Evolutionary conservation across 306 rosid species (phyloP).

Genomic region (Malus asiatica): DNA sequence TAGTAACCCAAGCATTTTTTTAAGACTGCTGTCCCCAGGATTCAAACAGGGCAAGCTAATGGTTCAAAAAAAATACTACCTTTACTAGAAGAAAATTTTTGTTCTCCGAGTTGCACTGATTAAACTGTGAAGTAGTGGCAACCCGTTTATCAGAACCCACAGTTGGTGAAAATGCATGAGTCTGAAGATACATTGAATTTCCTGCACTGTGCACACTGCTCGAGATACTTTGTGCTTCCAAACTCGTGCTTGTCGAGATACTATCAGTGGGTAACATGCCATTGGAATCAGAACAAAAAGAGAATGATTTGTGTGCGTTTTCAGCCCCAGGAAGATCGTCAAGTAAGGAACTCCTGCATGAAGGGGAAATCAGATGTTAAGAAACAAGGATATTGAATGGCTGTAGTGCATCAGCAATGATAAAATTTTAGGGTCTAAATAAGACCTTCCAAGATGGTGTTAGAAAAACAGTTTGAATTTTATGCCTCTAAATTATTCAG

Average conservation of each 20-base stretch:
- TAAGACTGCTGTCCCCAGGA: not conserved
- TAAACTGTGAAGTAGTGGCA: slow-evolving; percentile 17
- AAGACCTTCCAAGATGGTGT: slow-evolving; percentile 24
- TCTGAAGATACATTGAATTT: slow-evolving; percentile 23
- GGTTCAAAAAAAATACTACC: slow-evolving; percentile 29
- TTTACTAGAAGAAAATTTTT: slow-evolving; percentile 22
- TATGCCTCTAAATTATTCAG: slow-evolving; percentile 20
- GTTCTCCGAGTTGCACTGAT: slow-evolving; percentile 25
- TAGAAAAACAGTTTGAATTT: slow-evolving; percentile 5
- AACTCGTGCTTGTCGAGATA: slow-evolving; percentile 2
- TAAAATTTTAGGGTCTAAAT: slow-evolving; percentile 1
- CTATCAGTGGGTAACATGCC: slow-evolving; percentile 26
- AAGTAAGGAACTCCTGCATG: slow-evolving; percentile 60
- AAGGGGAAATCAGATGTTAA: slow-evolving; percentile 14
- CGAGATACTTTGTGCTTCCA: slow-evolving; percentile 16
- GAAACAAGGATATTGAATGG: slow-evolving; percentile 36
- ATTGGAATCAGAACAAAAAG: slow-evolving; percentile 36
- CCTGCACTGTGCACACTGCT: slow-evolving; percentile 9
- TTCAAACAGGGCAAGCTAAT: not conserved
- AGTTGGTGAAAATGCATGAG: slow-evolving; percentile 24
- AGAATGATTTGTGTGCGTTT: slow-evolving; percentile 27
- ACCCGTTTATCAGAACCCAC: slow-evolving; percentile 27
- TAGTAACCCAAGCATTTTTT: not conserved
- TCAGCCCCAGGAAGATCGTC: slow-evolving; percentile 45
- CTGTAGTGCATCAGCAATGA: slow-evolving; percentile 22